Percentiles rank a stretch among this genome's conserved stretches.
phyloP scores from a whole-genome alignment of 257 asterid species.

The Jasminum sambac region DNA sequence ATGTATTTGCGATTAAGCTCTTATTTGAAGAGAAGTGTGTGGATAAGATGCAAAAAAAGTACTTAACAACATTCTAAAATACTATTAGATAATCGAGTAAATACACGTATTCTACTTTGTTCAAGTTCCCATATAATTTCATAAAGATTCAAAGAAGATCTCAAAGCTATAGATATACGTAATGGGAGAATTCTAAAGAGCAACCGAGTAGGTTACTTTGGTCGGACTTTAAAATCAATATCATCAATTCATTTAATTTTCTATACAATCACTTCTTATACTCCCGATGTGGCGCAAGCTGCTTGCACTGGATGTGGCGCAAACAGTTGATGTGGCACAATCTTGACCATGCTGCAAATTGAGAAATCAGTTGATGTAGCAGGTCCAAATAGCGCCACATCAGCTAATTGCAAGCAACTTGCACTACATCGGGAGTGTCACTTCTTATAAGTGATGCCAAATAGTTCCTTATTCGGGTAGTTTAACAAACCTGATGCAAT shows the following conservation, averaged over 20 bases:
- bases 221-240: neutral
- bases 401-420: too few species aligned
- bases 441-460: neutral
- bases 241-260: neutral
- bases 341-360: too few species aligned
- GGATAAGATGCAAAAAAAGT: neutral
- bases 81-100: neutral
- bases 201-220: neutral
- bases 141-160: neutral
- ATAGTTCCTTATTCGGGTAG: conserved; percentile 3
- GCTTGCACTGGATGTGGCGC: too few species aligned
- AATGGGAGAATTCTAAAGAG: neutral
- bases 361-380: too few species aligned
- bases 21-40: neutral
- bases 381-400: too few species aligned
- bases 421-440: too few species aligned
- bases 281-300: too few species aligned
- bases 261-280: neutral
- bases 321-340: too few species aligned
- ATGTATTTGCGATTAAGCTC: neutral
- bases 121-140: neutral
- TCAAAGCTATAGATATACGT: neutral
- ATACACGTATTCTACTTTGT: neutral
- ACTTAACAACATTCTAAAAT: neutral
- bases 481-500: conserved; percentile 72